These are phyloP conservation scores for Amylostereum chailletii DNA, from an alignment of 1,284 basidiomycete genomes.

Conservation along the genomic window DNA sequence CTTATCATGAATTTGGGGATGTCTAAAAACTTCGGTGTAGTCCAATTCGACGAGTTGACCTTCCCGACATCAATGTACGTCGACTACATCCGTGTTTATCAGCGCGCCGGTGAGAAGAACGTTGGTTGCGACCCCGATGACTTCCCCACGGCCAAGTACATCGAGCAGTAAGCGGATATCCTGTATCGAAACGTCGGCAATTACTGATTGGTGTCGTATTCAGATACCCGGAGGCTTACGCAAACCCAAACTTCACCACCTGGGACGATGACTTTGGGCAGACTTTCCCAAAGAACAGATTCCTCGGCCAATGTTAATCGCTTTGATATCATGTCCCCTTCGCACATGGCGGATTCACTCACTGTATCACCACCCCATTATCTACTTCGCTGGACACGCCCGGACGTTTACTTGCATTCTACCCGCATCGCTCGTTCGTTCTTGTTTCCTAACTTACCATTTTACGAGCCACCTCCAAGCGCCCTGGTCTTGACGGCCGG, in stretches of 20 bases:
- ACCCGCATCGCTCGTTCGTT: no score
- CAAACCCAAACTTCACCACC: conserved; percentile 29
- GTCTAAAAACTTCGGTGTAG: conserved; percentile 66
- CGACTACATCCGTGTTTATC: conserved; percentile 84
- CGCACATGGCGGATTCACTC: no score
- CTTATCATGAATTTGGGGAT: conserved; percentile 79
- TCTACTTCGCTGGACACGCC: no score
- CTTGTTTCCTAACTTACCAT: no score
- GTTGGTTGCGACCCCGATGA: conserved; percentile 77
- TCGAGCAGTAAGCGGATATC: conserved; percentile 44
- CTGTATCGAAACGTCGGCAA: no score
- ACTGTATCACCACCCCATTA: no score
- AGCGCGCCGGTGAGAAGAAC: conserved; percentile 56
- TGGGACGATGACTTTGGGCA: conserved; percentile 45
- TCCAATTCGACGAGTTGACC: conserved; percentile 55
- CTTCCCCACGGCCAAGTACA: conserved; percentile 73
- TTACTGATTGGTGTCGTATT: not conserved
- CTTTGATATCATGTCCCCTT: not conserved
- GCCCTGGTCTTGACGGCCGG: no score
- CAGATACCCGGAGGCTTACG: conserved; percentile 23
- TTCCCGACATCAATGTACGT: conserved; percentile 71
- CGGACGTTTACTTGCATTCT: no score
- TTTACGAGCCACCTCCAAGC: no score
- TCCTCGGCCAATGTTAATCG: conserved; percentile 38
- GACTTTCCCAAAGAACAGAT: conserved; percentile 49